Conservation (phyloP, 306 rosid genomes). For the Potentilla sterilis region DNA sequence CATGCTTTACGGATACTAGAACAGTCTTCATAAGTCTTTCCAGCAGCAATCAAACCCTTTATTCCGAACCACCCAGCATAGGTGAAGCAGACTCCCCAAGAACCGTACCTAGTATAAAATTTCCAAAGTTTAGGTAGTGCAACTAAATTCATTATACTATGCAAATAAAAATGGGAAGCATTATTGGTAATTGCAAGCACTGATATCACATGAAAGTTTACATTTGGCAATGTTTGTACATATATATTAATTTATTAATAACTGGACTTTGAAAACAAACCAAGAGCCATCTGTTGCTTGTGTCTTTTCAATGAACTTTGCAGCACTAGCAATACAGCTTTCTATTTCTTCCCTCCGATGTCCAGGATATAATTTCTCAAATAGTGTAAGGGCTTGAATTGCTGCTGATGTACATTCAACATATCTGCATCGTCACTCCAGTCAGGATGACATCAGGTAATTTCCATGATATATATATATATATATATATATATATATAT, state of each 20-base stretch:
- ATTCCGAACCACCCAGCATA: conserved; percentile 49
- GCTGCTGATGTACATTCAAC: conserved; percentile 43
- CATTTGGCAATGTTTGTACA: neutral
- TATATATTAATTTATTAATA: neutral
- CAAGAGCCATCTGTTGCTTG: conserved; percentile 42
- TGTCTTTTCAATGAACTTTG: conserved; percentile 32
- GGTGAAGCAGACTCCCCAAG: conserved; percentile 44
- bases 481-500: no score
- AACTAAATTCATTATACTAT: conserved; percentile 3
- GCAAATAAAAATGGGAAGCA: neutral
- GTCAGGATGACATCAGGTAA: conserved; percentile 1
- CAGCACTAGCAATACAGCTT: conserved; percentile 28
- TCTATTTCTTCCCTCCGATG: conserved; percentile 37
- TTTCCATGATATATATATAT: neutral
- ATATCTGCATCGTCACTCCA: conserved; percentile 26
- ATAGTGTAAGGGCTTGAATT: conserved; percentile 33
- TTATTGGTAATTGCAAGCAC: neutral
- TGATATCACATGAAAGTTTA: neutral
- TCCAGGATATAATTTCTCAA: conserved; percentile 27
- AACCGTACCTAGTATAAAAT: conserved; percentile 36
- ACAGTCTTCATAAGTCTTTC: conserved; percentile 32
- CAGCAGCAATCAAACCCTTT: conserved; percentile 36
- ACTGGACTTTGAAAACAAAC: conserved; percentile 19
- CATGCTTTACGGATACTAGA: conserved; percentile 38
- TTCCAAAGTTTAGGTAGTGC: neutral